Evolutionary conservation across 805 yeast species (phyloP).

Genomic region (Sugiyamaella boreocaroliniensis): DNA sequence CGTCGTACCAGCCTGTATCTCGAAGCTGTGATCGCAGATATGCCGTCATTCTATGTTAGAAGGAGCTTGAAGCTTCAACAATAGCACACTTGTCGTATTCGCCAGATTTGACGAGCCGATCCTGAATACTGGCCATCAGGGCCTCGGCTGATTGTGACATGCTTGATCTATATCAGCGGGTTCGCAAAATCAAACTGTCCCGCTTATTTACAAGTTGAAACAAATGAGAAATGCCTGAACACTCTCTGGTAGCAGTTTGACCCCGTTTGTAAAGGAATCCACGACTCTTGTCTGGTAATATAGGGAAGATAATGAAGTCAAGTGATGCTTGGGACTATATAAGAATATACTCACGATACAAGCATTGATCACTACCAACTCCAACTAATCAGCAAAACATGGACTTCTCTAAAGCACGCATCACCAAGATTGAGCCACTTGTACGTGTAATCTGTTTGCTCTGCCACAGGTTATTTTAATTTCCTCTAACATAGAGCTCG

Average conservation of each 20-base stretch:
- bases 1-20: constrained; percentile 82
- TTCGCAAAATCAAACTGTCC: too few species aligned
- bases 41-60: constrained; percentile 15
- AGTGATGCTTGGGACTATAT: neutral
- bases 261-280: too few species aligned
- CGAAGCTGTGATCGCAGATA: constrained; percentile 52
- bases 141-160: constrained; percentile 5
- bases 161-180: too few species aligned
- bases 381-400: neutral
- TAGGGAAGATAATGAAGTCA: too few species aligned
- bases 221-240: too few species aligned
- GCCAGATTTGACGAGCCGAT: constrained; percentile 66
- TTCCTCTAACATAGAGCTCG: constrained; percentile 6
- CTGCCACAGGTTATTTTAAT: too few species aligned
- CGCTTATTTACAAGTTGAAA: too few species aligned
- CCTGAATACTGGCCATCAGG: constrained; percentile 50
- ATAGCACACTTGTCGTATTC: constrained; percentile 58
- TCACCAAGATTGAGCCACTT: constrained; percentile 21
- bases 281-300: too few species aligned
- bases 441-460: constrained; percentile 13
- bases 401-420: constrained; percentile 25
- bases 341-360: neutral
- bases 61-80: neutral
- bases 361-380: neutral
- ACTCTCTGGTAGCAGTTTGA: too few species aligned